Evolutionary conservation across 306 rosid species (phyloP).

Genomic region (Phaseolus lunatus): DNA sequence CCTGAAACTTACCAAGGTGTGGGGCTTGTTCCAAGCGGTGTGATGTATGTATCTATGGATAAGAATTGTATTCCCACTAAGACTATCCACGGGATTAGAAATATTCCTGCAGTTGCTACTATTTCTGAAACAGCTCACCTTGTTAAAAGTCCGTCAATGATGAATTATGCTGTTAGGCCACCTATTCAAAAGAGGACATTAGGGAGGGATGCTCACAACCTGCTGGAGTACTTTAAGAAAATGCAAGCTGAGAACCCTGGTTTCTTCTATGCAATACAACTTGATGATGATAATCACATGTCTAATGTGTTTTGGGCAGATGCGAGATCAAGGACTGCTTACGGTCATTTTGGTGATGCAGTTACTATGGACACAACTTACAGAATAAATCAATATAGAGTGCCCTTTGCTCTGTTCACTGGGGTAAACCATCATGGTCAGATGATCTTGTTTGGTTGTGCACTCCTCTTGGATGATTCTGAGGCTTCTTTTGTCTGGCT

Average conservation of each 20-base stretch:
- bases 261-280: constrained; percentile 90
- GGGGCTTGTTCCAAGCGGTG: constrained; percentile 89
- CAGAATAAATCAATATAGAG: constrained; percentile 73
- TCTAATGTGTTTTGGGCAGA: constrained; percentile 90
- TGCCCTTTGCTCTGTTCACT: constrained; percentile 86
- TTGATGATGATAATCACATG: constrained; percentile 86
- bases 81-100: constrained; percentile 59
- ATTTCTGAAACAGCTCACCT: constrained; percentile 55
- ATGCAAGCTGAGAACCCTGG: constrained; percentile 96
- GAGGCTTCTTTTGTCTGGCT: constrained; percentile 90
- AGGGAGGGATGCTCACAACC: constrained; percentile 87
- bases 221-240: constrained; percentile 92
- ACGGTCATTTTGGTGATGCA: constrained; percentile 84
- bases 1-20: constrained; percentile 78
- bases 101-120: constrained; percentile 47
- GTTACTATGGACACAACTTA: constrained; percentile 79
- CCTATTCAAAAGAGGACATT: constrained; percentile 64
- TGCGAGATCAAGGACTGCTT: constrained; percentile 89
- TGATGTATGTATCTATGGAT: constrained; percentile 86
- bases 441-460: constrained; percentile 86
- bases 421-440: constrained; percentile 96
- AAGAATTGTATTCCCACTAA: constrained; percentile 58
- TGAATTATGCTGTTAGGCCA: constrained; percentile 57
- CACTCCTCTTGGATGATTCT: constrained; percentile 87
- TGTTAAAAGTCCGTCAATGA: constrained; percentile 52